Evolutionary conservation across 169 alveolate species (phyloP).

Genomic region (Cryptosporidium baileyi): DNA sequence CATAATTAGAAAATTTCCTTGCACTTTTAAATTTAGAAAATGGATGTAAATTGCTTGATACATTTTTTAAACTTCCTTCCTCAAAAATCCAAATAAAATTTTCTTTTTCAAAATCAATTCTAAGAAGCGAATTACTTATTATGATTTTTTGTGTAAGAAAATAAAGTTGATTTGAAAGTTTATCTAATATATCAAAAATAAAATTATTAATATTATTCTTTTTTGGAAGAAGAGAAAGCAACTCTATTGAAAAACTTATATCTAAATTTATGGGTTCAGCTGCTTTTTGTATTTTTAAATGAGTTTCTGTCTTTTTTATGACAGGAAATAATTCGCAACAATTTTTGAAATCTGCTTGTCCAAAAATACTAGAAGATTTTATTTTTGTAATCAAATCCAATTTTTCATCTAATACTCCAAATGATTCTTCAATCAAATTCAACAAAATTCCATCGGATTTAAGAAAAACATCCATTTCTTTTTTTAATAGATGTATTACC

Average conservation of each 20-base stretch:
- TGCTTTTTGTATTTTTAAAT: too few relatives aligned
- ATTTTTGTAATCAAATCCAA: neutral
- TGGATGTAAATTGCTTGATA: conserved; percentile 6
- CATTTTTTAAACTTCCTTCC: conserved; percentile 8
- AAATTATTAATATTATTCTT: neutral
- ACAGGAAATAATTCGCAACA: conserved; percentile 26
- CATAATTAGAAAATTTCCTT: neutral
- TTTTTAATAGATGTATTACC: neutral
- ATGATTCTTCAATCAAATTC: conserved; percentile 16
- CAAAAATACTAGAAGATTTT: conserved; percentile 22
- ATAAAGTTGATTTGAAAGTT: conserved; percentile 11
- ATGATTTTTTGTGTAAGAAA: neutral
- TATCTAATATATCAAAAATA: neutral
- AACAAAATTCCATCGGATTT: conserved; percentile 2
- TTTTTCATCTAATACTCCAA: conserved; percentile 5
- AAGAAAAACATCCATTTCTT: conserved; percentile 10
- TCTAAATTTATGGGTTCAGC: neutral
- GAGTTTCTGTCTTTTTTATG: neutral
- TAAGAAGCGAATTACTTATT: neutral
- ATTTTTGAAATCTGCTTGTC: conserved; percentile 32
- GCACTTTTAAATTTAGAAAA: conserved; percentile 26
- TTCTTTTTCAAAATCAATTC: neutral
- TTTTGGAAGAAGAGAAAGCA: conserved; percentile 30
- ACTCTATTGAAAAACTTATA: neutral
- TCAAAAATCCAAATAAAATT: conserved; percentile 11